A percentile compares a stretch with the other conserved stretches of the same genome.
Conservation (phyloP, 2,329 filamentous ascomycete genomes). For the Nothomitra cinnamomea region DNA sequence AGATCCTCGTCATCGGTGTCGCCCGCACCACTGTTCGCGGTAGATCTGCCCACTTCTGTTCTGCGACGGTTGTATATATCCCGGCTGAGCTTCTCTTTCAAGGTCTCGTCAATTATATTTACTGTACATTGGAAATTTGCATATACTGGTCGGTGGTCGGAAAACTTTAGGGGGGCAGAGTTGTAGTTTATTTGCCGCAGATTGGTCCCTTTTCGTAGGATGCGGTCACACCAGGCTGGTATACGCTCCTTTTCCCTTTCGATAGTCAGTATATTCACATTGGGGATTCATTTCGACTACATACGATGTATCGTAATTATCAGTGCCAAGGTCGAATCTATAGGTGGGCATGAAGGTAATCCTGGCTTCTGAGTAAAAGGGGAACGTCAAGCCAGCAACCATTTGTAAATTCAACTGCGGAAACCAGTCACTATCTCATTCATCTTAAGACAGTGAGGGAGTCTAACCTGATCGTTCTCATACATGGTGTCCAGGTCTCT, state of each 20-base stretch:
- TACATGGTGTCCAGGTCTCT: constrained; percentile 65
- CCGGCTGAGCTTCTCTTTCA: constrained; percentile 54
- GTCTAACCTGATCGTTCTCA: constrained; percentile 66
- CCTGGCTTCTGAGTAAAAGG: constrained; percentile 75
- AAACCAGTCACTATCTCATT: neutral
- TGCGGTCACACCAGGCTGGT: constrained; percentile 91
- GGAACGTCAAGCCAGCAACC: constrained; percentile 79
- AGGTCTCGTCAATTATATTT: constrained; percentile 58
- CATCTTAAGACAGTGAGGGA: constrained; percentile 4
- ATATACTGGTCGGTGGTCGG: constrained; percentile 91
- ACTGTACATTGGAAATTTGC: constrained; percentile 75
- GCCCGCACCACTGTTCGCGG: constrained; percentile 37
- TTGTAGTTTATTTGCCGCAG: constrained; percentile 72
- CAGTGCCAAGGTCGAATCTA: constrained; percentile 79
- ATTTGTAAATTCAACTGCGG: constrained; percentile 78
- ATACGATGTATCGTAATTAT: constrained; percentile 81
- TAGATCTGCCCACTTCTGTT: constrained; percentile 45
- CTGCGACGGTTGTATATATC: constrained; percentile 56
- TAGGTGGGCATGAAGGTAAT: constrained; percentile 90
- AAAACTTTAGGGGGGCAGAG: constrained; percentile 68
- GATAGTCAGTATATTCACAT: neutral
- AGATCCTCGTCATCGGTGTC: constrained; percentile 64
- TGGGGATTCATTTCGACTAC: constrained; percentile 16
- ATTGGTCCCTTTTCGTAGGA: constrained; percentile 71
- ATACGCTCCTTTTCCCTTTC: constrained; percentile 75